These are phyloP conservation scores for Neltuma alba DNA, from an alignment of 306 rosid genomes.

Conservation along the genomic window DNA sequence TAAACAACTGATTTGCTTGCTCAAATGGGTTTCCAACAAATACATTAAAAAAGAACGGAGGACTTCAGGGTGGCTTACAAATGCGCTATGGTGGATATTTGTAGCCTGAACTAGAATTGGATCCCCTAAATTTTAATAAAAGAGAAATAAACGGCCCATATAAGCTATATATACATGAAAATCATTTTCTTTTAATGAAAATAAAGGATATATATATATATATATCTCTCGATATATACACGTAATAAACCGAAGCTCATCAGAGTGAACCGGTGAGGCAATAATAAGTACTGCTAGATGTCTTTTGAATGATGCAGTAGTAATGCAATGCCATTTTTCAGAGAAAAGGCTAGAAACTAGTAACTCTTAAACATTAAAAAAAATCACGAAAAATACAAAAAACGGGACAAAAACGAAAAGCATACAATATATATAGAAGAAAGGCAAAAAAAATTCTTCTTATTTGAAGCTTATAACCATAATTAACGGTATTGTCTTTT, in stretches of 20 bases:
- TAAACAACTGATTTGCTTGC: slow-evolving; percentile 68
- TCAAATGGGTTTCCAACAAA: slow-evolving; percentile 61
- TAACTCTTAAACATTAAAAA: too few species aligned
- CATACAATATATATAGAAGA: too few species aligned
- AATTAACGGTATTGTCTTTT: too few species aligned
- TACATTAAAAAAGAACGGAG: slow-evolving; percentile 36
- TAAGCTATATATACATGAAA: neutral
- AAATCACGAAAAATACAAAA: too few species aligned
- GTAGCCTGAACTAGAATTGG: neutral
- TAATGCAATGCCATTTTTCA: neutral
- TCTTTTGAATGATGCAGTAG: neutral
- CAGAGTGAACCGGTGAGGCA: neutral
- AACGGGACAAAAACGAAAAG: too few species aligned
- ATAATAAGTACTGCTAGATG: neutral
- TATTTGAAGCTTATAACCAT: too few species aligned
- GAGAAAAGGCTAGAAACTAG: neutral
- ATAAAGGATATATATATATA: neutral
- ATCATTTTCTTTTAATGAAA: neutral
- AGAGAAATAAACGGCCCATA: neutral
- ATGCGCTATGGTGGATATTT: neutral
- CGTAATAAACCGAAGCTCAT: neutral
- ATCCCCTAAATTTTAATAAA: neutral
- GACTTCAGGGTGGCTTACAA: slow-evolving; percentile 22
- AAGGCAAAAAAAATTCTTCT: too few species aligned
- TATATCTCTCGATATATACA: too few species aligned